phyloP scores from a whole-genome alignment of 352 stramenopile species.

The Phytophthora citricola region DNA sequence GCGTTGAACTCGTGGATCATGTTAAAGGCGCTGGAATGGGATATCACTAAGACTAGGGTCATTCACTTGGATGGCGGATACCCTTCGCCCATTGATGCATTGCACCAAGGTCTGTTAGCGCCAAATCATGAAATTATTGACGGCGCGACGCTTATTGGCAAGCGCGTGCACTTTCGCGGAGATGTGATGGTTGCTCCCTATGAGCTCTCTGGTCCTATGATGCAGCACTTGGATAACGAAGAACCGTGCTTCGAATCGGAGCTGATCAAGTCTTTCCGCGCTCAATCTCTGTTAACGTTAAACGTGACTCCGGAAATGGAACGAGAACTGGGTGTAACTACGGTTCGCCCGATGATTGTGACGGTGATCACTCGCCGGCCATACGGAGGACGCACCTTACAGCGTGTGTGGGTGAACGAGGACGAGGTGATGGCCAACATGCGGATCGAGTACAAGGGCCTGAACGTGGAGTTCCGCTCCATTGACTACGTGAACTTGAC shows the following conservation, averaged over 20 bases:
- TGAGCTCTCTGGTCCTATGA: constrained; percentile 64
- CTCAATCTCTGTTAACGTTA: constrained; percentile 40
- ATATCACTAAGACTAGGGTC: constrained; percentile 40
- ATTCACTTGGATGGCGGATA: constrained; percentile 58
- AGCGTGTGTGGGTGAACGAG: constrained; percentile 76
- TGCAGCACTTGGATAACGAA: constrained; percentile 73
- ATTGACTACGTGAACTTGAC: constrained; percentile 73
- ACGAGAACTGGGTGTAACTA: constrained; percentile 22
- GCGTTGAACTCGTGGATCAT: constrained; percentile 53
- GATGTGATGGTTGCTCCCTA: constrained; percentile 61
- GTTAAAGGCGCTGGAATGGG: constrained; percentile 40
- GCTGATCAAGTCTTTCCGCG: constrained; percentile 62
- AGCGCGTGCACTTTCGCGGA: constrained; percentile 50
- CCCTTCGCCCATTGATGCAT: constrained; percentile 44
- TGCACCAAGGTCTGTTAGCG: constrained; percentile 49
- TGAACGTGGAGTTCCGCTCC: constrained; percentile 53
- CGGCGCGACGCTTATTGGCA: constrained; percentile 35
- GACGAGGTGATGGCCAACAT: constrained; percentile 57
- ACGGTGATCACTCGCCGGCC: constrained; percentile 68
- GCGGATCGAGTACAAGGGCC: constrained; percentile 48
- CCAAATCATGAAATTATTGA: constrained; percentile 40
- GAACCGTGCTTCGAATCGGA: constrained; percentile 65
- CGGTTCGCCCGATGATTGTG: constrained; percentile 37
- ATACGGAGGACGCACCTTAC: constrained; percentile 54
- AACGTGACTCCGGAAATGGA: constrained; percentile 41